Evolutionary conservation across 345 rosid genomes (phyloP), one percentile per base, ranked within the genome.

Genomic region (Cardamine occulta): DNA sequence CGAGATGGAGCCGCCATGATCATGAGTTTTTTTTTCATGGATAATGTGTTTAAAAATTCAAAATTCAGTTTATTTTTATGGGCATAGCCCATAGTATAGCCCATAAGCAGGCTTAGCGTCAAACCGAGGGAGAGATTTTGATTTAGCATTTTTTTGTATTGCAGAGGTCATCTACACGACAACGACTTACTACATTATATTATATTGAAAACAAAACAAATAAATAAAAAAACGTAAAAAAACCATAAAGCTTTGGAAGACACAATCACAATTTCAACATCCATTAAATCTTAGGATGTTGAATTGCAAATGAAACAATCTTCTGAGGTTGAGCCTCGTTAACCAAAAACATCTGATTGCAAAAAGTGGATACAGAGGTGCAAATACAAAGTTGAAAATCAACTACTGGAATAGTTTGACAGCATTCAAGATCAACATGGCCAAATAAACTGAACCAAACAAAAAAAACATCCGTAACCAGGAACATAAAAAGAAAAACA

Each of bases 381-480:
- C 37, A 10, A 52, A 29, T 11, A 29, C 9, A 17, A 45, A 11
- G 10, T 17, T 65, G 56, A 65, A 40, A 39, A 10, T 47, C 69
- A 65, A 47, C 69, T 29, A 65, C 11, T 47, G 39, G 54, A 13
- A 34, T 51, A 34, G 62, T 37, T 53, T 53, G 62, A 53, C 51
- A 45, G 28, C 11, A 65, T 31, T 65, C 42, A 28, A 12, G 42
- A 47, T 65, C 42, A 10, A 65, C n/a, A 47, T 10, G 4, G 28
- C 15, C 5, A 65, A 6, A 62, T 23, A 23, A 62, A 2, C 17
- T 40, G 8, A 62, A 40, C 51, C 51, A 28, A 21, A 8, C 9
- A 6, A 24, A 15, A 6, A 24, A 42, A 19, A 42, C 53, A 64
- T 64, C 69, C n/a, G 4, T 29, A 17, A 29, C 39, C 6, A 63